Evolutionary conservation across 176 grass and related monocot genomes (phyloP).

Genomic region (Oryza nivara): DNA sequence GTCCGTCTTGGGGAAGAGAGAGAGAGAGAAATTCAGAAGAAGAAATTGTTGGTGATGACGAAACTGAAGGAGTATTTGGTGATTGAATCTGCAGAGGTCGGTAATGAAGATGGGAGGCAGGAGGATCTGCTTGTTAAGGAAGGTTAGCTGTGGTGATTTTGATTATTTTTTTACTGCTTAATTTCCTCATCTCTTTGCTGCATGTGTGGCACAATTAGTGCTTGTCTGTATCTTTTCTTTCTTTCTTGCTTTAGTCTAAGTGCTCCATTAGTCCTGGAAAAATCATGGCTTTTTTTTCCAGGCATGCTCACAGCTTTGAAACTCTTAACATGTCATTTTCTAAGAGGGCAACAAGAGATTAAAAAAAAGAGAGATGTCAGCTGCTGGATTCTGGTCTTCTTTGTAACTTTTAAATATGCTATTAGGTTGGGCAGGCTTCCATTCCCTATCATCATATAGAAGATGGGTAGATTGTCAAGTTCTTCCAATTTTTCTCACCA

Average conservation of each 20-base stretch:
- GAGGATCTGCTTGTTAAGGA: constrained; percentile 50
- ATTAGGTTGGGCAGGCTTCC: constrained; percentile 7
- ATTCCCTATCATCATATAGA: neutral
- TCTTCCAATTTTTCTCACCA: constrained; percentile 18
- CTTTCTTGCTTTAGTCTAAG: constrained; percentile 1
- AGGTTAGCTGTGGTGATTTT: constrained; percentile 42
- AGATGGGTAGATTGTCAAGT: constrained; percentile 42
- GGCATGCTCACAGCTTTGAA: neutral
- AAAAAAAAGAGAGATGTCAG: constrained; percentile 16
- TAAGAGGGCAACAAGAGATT: neutral
- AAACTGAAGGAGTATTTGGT: constrained; percentile 64
- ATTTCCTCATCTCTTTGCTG: neutral
- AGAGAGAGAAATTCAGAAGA: neutral
- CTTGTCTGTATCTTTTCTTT: constrained; percentile 30
- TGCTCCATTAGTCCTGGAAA: constrained; percentile 1
- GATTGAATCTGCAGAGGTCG: constrained; percentile 54
- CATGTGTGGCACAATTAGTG: neutral
- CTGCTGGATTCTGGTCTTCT: constrained; percentile 17
- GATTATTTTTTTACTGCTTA: neutral
- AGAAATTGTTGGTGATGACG: constrained; percentile 38
- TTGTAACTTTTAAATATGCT: neutral
- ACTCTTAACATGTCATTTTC: neutral
- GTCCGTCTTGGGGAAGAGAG: constrained; percentile 17
- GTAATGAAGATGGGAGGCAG: constrained; percentile 33
- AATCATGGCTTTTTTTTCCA: neutral